Percentiles rank a stretch among this genome's conserved stretches.
Evolutionary conservation across 805 yeast genomes (phyloP).

Genomic region (Lipomyces yamadae): DNA sequence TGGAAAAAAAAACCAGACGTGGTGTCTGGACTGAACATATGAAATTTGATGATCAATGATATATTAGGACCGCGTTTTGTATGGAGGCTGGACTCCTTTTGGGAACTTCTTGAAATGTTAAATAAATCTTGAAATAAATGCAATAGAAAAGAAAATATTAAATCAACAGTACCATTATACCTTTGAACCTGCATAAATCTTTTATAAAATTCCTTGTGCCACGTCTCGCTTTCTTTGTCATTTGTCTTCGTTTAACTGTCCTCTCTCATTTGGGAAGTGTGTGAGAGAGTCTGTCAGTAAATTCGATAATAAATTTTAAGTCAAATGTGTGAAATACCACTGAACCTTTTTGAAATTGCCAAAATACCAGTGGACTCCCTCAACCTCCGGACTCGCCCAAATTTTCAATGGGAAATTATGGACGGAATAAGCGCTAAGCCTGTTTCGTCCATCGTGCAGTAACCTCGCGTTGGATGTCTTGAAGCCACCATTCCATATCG

Average conservation of each 20-base stretch:
- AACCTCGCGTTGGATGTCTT: too few species aligned
- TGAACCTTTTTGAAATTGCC: neutral
- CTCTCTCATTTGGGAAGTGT: neutral
- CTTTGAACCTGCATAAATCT: neutral
- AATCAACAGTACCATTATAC: neutral
- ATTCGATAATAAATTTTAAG: neutral
- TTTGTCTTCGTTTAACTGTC: slow-evolving; percentile 1
- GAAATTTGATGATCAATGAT: neutral
- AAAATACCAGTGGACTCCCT: too few species aligned
- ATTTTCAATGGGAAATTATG: too few species aligned
- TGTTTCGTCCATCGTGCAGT: too few species aligned
- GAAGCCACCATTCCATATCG: neutral
- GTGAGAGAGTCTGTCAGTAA: neutral
- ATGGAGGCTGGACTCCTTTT: neutral
- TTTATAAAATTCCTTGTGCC: neutral
- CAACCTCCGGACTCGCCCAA: too few species aligned
- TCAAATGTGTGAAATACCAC: neutral
- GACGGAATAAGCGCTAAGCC: too few species aligned
- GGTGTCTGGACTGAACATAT: slow-evolving; percentile 1
- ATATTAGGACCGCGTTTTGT: neutral
- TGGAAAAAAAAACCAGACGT: neutral
- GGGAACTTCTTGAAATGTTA: slow-evolving; percentile 1
- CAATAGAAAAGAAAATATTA: neutral
- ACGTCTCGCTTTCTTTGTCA: neutral
- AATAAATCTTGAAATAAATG: neutral